Evolutionary conservation across 164 flowering plant genomes (phyloP).

Genomic region (Umbilicus rupestris): DNA sequence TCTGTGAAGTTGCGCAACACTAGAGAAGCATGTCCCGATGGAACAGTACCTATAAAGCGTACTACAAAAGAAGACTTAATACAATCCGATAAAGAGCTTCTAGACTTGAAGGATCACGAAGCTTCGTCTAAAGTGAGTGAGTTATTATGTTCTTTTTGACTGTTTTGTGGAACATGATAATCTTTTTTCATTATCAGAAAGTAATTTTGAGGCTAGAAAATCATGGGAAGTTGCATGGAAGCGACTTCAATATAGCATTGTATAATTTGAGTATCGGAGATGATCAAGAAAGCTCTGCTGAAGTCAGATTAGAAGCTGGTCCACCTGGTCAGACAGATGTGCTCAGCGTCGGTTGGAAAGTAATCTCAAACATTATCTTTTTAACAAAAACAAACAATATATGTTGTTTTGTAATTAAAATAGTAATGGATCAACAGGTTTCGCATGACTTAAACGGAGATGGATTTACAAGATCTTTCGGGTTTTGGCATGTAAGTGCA

Average conservation of each 20-base stretch:
- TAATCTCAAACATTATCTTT: not conserved
- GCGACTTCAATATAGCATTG: not conserved
- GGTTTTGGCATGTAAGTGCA: not conserved
- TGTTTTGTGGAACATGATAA: too few relatives aligned
- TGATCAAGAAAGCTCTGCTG: too few relatives aligned
- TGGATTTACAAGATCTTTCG: not conserved
- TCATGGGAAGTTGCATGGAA: not conserved
- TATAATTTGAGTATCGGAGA: not conserved
- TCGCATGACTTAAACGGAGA: not conserved
- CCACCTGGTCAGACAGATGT: too few relatives aligned
- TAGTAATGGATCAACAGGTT: not conserved
- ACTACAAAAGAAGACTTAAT: conserved; percentile 2
- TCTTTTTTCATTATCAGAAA: not conserved
- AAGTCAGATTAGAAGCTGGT: too few relatives aligned
- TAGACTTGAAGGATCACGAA: not conserved
- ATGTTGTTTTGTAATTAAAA: too few relatives aligned
- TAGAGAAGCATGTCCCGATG: not conserved
- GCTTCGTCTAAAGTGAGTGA: not conserved
- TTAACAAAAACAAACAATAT: too few relatives aligned
- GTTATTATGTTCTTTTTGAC: not conserved
- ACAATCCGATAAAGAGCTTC: not conserved
- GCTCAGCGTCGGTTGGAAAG: not conserved
- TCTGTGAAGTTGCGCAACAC: not conserved
- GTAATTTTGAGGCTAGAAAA: not conserved
- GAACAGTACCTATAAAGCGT: not conserved